phyloP scores from a whole-genome alignment of 2,329 filamentous ascomycete genomes.

The Ophiognomonia clavigignenti-juglandacearum region DNA sequence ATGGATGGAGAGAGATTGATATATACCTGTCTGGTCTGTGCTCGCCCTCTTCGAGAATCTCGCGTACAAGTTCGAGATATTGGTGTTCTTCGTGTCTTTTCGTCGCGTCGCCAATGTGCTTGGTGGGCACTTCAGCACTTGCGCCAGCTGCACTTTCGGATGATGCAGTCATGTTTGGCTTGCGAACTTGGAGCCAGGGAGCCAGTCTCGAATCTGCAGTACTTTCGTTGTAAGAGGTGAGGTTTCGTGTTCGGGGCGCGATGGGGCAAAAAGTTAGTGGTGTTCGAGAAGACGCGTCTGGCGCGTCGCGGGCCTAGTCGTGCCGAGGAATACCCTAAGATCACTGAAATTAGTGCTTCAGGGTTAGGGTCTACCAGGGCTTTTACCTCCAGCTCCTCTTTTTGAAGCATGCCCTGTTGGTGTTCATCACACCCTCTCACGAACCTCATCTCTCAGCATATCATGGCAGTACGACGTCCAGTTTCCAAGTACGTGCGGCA shows the following conservation, averaged over 20 bases:
- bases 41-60: conserved; percentile 79
- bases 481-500: too few species aligned
- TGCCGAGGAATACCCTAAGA: background rate
- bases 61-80: conserved; percentile 83
- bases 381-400: too few species aligned
- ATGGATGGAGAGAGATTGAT: background rate
- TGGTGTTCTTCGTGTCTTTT: conserved; percentile 78
- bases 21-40: conserved; percentile 77
- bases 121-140: background rate
- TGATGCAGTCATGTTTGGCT: conserved; percentile 8
- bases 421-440: too few species aligned
- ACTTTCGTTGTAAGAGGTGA: too few species aligned
- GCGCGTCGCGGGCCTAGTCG: background rate
- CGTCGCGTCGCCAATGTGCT: conserved; percentile 2
- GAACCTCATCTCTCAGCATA: too few species aligned
- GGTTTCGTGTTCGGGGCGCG: too few species aligned
- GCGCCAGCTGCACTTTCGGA: conserved; percentile 1
- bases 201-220: too few species aligned
- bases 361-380: background rate
- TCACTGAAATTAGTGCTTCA: too few species aligned
- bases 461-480: too few species aligned
- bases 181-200: too few species aligned
- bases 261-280: too few species aligned
- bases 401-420: too few species aligned
- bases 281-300: background rate